Conservation (phyloP, 1,284 basidiomycete genomes). For the Ceratorhiza oryzae-sativae region DNA sequence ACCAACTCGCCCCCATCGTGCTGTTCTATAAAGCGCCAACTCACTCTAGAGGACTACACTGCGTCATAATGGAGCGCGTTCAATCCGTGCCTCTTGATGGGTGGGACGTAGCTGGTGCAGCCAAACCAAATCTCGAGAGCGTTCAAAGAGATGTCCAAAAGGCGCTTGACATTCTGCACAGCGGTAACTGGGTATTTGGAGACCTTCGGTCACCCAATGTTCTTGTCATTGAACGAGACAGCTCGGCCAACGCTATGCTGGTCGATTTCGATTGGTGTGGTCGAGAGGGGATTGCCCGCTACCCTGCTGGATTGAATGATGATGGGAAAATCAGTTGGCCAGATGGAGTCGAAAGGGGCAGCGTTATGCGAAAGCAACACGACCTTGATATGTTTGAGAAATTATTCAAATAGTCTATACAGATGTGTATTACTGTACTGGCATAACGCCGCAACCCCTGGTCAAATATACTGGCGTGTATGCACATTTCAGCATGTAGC, state of each 20-base stretch:
- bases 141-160: neutral
- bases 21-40: neutral
- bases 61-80: slow-evolving; percentile 35
- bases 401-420: neutral
- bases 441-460: too few species aligned
- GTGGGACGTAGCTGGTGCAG: too few species aligned
- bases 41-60: neutral
- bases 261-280: slow-evolving; percentile 40
- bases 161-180: slow-evolving; percentile 27
- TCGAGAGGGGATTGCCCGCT: neutral
- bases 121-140: neutral
- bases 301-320: slow-evolving; percentile 16
- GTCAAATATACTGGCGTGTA: too few species aligned
- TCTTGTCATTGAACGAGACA: neutral
- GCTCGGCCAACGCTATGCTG: neutral
- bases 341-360: slow-evolving; percentile 1
- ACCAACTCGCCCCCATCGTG: slow-evolving; percentile 40
- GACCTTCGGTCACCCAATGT: slow-evolving; percentile 38
- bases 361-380: neutral
- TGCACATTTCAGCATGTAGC: too few species aligned
- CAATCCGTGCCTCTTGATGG: neutral
- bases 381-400: slow-evolving; percentile 2
- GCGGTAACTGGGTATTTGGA: slow-evolving; percentile 29
- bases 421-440: too few species aligned
- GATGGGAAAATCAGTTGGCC: neutral